Evolutionary conservation across 139 green algal species (phyloP).

Genomic region (Auxenochlorella protothecoides): DNA sequence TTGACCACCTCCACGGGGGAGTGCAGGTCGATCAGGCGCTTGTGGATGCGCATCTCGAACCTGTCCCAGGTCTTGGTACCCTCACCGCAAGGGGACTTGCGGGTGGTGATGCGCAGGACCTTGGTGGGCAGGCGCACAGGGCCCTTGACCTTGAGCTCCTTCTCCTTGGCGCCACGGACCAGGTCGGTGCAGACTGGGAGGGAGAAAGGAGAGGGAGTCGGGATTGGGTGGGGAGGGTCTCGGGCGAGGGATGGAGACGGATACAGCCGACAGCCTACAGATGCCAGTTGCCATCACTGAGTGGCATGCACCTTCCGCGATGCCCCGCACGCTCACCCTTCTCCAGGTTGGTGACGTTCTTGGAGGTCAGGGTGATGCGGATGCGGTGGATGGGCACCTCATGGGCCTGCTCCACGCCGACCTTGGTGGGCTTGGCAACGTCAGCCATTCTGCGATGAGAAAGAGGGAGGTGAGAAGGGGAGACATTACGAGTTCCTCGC

Average conservation of each 20-base stretch:
- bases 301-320: not conserved
- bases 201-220: not conserved
- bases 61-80: constrained; percentile 98
- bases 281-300: not conserved
- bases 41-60: constrained; percentile 98
- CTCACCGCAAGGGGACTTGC: constrained; percentile 97
- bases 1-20: constrained; percentile 96
- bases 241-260: too few relatives aligned
- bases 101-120: constrained; percentile 89
- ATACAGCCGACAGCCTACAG: too few relatives aligned
- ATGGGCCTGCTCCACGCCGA: constrained; percentile 61
- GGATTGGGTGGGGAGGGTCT: not conserved
- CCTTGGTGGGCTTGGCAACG: constrained; percentile 34
- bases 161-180: constrained; percentile 96
- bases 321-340: constrained; percentile 59
- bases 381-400: constrained; percentile 76
- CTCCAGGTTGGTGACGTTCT: constrained; percentile 93
- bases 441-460: too few relatives aligned
- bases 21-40: constrained; percentile 98
- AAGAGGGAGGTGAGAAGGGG: too few relatives aligned
- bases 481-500: too few relatives aligned
- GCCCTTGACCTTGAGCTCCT: constrained; percentile 95
- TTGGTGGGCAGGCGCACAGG: constrained; percentile 98
- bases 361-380: constrained; percentile 96
- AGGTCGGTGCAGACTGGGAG: constrained; percentile 91